Conservation (phyloP, 495 filamentous ascomycete genomes). For the Lophiostoma macrostomum region DNA sequence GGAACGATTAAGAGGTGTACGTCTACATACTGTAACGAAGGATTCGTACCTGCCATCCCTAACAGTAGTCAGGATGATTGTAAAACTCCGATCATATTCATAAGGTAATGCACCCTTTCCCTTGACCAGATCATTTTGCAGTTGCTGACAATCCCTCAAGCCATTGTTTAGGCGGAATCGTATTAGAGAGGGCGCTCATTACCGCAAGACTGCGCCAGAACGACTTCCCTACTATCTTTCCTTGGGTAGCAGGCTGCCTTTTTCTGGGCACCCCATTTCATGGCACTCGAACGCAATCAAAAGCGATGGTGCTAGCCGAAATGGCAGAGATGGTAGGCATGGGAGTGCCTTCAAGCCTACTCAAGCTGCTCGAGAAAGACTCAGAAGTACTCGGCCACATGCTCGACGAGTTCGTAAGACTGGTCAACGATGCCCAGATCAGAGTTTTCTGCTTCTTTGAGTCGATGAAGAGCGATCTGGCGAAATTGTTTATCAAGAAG, state of each 20-base stretch:
- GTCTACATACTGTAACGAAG: too few relatives aligned
- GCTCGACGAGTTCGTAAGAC: conserved; percentile 9
- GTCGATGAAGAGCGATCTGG: conserved; percentile 1
- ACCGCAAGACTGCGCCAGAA: conserved; percentile 8
- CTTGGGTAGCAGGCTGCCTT: conserved; percentile 14
- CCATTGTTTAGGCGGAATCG: conserved; percentile 20
- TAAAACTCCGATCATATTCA: conserved; percentile 21
- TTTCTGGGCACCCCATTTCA: conserved; percentile 22
- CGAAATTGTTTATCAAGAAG: not conserved
- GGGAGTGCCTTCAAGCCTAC: not conserved
- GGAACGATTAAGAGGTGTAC: conserved; percentile 4
- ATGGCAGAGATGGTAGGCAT: conserved; percentile 6
- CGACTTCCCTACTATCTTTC: conserved; percentile 16
- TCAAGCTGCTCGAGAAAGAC: conserved; percentile 14
- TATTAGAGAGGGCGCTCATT: conserved; percentile 7
- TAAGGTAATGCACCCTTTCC: not conserved
- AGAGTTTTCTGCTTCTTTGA: conserved; percentile 20
- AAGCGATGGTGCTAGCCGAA: conserved; percentile 11
- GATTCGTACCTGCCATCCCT: too few relatives aligned
- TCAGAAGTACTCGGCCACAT: not conserved
- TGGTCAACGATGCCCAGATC: conserved; percentile 8
- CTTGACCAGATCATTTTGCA: not conserved
- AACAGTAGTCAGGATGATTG: not conserved
- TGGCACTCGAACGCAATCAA: conserved; percentile 11
- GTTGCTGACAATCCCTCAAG: conserved; percentile 8